Evolutionary conservation across 1,139 yeast species (phyloP), one percentile per base, ranked within the genome.

Genomic region (Scheffersomyces insectosa): DNA sequence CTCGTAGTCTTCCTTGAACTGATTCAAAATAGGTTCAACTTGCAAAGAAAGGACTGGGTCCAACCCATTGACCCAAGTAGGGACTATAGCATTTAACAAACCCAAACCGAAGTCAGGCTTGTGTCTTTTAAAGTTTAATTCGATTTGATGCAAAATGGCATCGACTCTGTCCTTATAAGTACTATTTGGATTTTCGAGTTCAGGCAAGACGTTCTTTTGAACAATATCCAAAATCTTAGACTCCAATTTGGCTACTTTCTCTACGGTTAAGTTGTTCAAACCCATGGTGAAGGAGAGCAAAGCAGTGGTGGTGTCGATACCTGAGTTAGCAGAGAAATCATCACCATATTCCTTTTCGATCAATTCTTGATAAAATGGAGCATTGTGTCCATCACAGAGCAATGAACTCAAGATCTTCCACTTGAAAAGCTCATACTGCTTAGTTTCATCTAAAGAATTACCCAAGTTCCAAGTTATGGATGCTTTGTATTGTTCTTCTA

Each of bases 391-490:
- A 60, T 89, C 97, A 54, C 87, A 80, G 32, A 95, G 70, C 45
- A 95, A 69, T 13, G 84, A 80, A 20, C 88, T 81, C 39, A 91
- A 70, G 5, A 91, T 70, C 47, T 83, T 85, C 78, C 93, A 74
- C 39, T 88, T 75, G 61, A 91, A 87, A 0, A 89, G 71, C 42
- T 82, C 84, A 56, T 85, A 86, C 11, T 64, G 70, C 43, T 58
- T 63, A 0, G 48, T 34, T 36, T 77, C 72, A 47, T 88, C 85
- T 7, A 77, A 69, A 1, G 97, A 88, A 31, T 79, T 69, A 4
- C 96, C 96, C 49, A 88, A 80, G 46, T 81, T 72, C 97, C 97
- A 93, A 1, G 98, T 88, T 42, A 93, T 61, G 0, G 97, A 90
- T 1, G 88, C 72, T 62, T 89, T 88, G 58, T 73, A 72, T 62